Evolutionary conservation across 768 basidiomycete genomes (phyloP), one percentile per base, ranked within the genome.

Genomic region (Hygrophoropsis aurantiaca): DNA sequence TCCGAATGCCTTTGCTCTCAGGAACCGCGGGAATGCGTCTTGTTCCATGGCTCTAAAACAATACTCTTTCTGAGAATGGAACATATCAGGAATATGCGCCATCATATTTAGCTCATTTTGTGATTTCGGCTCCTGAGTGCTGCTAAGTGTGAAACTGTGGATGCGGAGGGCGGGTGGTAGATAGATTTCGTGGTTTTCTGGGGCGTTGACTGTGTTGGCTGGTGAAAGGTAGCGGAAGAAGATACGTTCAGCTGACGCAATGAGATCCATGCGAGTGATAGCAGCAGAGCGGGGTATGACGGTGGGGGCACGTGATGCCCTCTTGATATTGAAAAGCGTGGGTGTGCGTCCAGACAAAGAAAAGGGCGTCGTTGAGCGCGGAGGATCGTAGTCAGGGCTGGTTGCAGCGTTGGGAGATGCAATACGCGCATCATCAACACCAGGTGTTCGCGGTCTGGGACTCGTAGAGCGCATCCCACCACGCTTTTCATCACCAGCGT

Each of bases 121-220:
- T 4, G 82, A 73, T 61, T 76, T 80, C 3, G 90, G 91, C 47
- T 92, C 84, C 35, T 83, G 79, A 2, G 77, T 69, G 57, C 84
- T 84, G 58, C 76, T 89, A 45, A 93, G 75, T 2, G 94, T 93
- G 75, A 99, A 98, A 20, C 80, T 77, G 66, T 94, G 84, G 59
- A 98, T 85, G 41, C 97, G 90, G 36, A 99, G 80, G 19, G 90
- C 80, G 1, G 94, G 90, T 0, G 97, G 97, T 16, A 99, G 85
- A 65, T 98, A 98, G 41, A 99, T 94, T 73, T 98, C 95, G 66
- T 97, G 95, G 68, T 93, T 94, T 62, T 94, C 90, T 11, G 83
- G 81, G 13, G 86, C 82, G 52, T 88, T 83, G 6, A 87, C 79
- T 15, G 83, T 78, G 60, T 82, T 85, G 26, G 81, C 83, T 5